Base-by-base conservation (phyloP, 148 eudicot species). In the Agrostemma githago region DNA sequence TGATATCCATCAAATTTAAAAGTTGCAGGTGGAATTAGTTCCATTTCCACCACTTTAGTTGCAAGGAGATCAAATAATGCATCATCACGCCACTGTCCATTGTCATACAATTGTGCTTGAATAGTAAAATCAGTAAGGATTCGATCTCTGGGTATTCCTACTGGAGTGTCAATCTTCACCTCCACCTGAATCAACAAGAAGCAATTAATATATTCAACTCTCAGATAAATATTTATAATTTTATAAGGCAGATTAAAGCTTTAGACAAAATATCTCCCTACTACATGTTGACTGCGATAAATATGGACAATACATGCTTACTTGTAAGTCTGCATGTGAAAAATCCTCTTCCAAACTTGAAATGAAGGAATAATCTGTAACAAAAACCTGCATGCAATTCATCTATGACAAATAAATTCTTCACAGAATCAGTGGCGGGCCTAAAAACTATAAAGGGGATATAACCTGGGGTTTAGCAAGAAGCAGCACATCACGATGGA, bases 401-500 rank as follows among this genome's bases (percentile, higher is more conserved):
- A 75, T 54, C 5, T 62, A 7, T 12, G 20, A 12, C 56, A 70
- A 69, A 67, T 53, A 75, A 65, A 10, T 60, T 17, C 57, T 10
- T 51, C 11, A 51, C 56, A 51, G 15, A 51, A 51, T 51, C 16
- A 10, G 56, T 51, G 56, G 14, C 56, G 14, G 56, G 56, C 56
- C 56, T 15, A 12, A 51, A 10, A 51, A 11, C 56, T 51, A 15
- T 51, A 20, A 43, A 42, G 53, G 73, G 56, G 65, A 66, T n/a
- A 51, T 68, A 77, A 94, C 98, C 98, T 94, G 88, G 53, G 98
- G 96, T 81, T 94, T 94, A 73, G 98, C 82, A 44, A 94, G 79
- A 84, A 94, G 93, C 76, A 94, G 89, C 77, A 91, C 98, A 84
- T 94, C 96, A 76, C 98, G 97, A 68, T 94, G 97, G 78, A 94